phyloP scores from a whole-genome alignment of 192 early-diverging fungal genomes.

The Phycomyces nitens region DNA sequence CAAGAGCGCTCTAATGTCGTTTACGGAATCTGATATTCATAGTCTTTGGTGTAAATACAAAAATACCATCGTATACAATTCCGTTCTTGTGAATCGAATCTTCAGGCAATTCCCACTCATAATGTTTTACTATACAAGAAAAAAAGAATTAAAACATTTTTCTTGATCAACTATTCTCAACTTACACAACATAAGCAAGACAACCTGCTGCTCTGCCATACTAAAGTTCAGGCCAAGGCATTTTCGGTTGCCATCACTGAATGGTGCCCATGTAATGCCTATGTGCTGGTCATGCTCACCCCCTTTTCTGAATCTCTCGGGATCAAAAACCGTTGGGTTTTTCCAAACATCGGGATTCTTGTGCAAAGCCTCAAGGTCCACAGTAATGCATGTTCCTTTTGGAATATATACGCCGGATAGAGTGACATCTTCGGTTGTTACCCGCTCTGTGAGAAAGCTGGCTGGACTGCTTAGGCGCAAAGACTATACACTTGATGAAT shows the following conservation, averaged over 20 bases:
- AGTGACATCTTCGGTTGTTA: conserved; percentile 4
- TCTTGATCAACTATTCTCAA: too few species aligned
- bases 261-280: conserved; percentile 51
- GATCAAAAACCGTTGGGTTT: conserved; percentile 16
- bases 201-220: conserved; percentile 55
- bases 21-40: too few species aligned
- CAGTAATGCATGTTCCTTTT: conserved; percentile 10
- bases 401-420: conserved; percentile 15
- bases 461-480: conserved; percentile 9
- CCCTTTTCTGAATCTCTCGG: conserved; percentile 19
- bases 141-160: background rate
- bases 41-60: too few species aligned
- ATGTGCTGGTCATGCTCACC: background rate
- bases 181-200: conserved; percentile 43
- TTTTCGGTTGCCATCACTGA: conserved; percentile 53
- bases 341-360: conserved; percentile 12
- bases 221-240: conserved; percentile 65
- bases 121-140: conserved; percentile 25
- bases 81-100: conserved; percentile 28
- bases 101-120: conserved; percentile 8
- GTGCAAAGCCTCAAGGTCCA: conserved; percentile 18
- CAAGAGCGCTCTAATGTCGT: too few species aligned
- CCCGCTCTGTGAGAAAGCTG: background rate
- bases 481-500: background rate
- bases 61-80: too few species aligned